Percentiles rank a stretch among this genome's conserved stretches.
These are phyloP conservation scores for Cryomyces antarcticus DNA, from an alignment of 495 filamentous ascomycete genomes.

Conservation along the genomic window DNA sequence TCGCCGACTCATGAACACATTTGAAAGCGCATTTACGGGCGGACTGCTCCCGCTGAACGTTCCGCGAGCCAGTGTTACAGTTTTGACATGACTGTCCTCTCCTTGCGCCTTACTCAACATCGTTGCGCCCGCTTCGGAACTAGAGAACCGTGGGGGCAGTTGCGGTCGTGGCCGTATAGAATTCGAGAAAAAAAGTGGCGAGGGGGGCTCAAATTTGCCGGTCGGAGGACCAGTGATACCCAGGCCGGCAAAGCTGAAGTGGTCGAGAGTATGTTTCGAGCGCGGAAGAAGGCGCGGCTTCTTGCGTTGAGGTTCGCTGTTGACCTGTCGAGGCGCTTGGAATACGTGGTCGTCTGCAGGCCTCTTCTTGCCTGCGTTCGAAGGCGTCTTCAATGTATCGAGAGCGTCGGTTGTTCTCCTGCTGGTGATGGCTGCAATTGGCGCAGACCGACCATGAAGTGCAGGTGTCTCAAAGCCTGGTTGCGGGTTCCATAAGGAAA, in stretches of 20 bases:
- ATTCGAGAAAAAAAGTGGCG: constrained; percentile 39
- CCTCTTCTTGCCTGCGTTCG: too few relatives aligned
- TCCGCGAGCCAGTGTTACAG: constrained; percentile 40
- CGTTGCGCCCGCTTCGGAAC: constrained; percentile 30
- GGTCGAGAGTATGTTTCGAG: constrained; percentile 7
- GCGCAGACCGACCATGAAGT: too few relatives aligned
- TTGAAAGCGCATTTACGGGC: not conserved
- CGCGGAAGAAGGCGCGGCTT: constrained; percentile 4
- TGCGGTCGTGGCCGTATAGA: constrained; percentile 23
- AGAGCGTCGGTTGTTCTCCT: too few relatives aligned
- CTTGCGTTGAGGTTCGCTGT: constrained; percentile 12
- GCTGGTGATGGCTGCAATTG: too few relatives aligned
- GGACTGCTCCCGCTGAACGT: constrained; percentile 20
- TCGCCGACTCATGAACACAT: not conserved
- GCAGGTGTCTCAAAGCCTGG: too few relatives aligned
- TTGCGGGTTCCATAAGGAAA: too few relatives aligned
- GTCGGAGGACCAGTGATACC: not conserved
- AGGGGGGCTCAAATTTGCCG: constrained; percentile 16
- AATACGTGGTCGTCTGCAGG: too few relatives aligned
- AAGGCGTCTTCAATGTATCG: too few relatives aligned
- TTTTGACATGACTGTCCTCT: constrained; percentile 34
- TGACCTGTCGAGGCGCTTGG: not conserved
- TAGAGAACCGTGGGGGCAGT: constrained; percentile 32
- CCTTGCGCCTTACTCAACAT: constrained; percentile 37
- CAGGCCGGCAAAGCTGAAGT: constrained; percentile 5